phyloP scores from a whole-genome alignment of 176 grass and related monocot genomes.

The Phoenix dactylifera region DNA sequence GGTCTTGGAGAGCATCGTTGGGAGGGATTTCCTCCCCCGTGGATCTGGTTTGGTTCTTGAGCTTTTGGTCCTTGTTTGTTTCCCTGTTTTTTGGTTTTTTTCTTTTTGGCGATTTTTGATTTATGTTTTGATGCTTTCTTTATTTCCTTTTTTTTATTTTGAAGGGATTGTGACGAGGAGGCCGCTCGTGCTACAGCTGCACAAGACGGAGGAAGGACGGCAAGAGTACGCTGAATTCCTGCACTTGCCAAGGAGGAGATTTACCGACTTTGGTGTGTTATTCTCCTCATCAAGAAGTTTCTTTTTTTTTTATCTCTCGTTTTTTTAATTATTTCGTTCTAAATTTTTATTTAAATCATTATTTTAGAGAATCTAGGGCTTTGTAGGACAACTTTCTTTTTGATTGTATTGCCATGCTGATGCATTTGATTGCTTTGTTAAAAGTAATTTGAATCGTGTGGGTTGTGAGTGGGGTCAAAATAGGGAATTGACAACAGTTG shows the following conservation, averaged over 20 bases:
- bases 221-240: slow-evolving; percentile 62
- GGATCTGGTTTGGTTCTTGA: slow-evolving; percentile 40
- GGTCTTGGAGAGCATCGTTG: slow-evolving; percentile 66
- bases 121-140: not conserved
- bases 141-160: slow-evolving; percentile 11
- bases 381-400: no score
- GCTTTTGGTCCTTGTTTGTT: not conserved
- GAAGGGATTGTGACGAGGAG: slow-evolving; percentile 66
- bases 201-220: slow-evolving; percentile 29
- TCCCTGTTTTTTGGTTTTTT: not conserved
- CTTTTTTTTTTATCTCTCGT: not conserved
- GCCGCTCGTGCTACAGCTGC: slow-evolving; percentile 56
- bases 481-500: no score
- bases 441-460: no score
- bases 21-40: slow-evolving; percentile 61
- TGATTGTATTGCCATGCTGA: no score
- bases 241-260: slow-evolving; percentile 46
- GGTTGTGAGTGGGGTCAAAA: no score
- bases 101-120: not conserved
- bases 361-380: no score
- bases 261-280: slow-evolving; percentile 54
- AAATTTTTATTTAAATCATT: no score
- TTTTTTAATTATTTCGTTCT: not conserved
- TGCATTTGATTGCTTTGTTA: no score
- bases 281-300: not conserved